A percentile compares a stretch with the other conserved stretches of the same genome.
These are phyloP conservation scores for Auriscalpium vulgare DNA, from an alignment of 768 basidiomycete species.

Conservation along the genomic window DNA sequence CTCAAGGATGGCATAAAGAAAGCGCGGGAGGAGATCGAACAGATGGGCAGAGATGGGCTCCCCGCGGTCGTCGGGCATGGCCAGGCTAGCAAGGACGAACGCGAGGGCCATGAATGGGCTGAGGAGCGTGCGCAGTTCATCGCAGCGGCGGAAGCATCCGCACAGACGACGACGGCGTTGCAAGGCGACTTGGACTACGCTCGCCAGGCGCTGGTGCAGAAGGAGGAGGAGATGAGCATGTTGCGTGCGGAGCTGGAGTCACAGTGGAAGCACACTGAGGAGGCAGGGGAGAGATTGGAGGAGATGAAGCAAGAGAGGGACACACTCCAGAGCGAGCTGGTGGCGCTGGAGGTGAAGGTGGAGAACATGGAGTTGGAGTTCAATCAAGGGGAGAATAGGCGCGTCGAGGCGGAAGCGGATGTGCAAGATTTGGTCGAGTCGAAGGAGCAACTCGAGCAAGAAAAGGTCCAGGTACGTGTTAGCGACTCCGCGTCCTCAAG, in stretches of 20 bases:
- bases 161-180: slow-evolving; percentile 36
- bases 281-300: slow-evolving; percentile 38
- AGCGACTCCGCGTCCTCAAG: neutral
- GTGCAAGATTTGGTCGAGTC: slow-evolving; percentile 43
- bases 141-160: slow-evolving; percentile 31
- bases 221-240: slow-evolving; percentile 25
- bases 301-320: slow-evolving; percentile 26
- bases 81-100: slow-evolving; percentile 22
- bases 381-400: slow-evolving; percentile 48
- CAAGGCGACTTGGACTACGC: slow-evolving; percentile 29
- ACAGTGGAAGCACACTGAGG: slow-evolving; percentile 64
- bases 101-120: slow-evolving; percentile 40
- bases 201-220: slow-evolving; percentile 29
- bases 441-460: slow-evolving; percentile 44
- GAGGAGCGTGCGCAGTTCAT: slow-evolving; percentile 43
- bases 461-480: slow-evolving; percentile 7
- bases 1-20: slow-evolving; percentile 45
- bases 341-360: slow-evolving; percentile 18
- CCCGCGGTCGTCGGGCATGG: slow-evolving; percentile 18
- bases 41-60: slow-evolving; percentile 35
- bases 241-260: slow-evolving; percentile 60
- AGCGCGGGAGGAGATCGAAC: slow-evolving; percentile 54
- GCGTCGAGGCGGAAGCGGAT: slow-evolving; percentile 46
- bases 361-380: slow-evolving; percentile 45
- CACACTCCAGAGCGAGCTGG: slow-evolving; percentile 21